Percentiles rank a stretch among this genome's conserved stretches.
Evolutionary conservation across 768 basidiomycete species (phyloP).

Genomic region (Tulasnella sp.): DNA sequence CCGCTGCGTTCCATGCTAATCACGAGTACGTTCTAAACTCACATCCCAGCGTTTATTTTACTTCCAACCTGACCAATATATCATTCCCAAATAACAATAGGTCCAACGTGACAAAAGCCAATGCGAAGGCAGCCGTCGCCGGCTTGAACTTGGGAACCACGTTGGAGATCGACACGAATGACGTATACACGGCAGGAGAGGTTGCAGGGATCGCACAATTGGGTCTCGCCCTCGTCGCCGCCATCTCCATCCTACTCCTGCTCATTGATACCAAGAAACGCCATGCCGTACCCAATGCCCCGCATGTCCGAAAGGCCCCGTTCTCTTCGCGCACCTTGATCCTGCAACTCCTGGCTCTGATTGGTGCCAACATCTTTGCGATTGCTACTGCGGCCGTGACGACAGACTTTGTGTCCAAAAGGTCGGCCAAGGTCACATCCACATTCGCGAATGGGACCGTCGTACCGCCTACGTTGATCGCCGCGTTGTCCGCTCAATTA

Average conservation of each 20-base stretch:
- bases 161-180: constrained; percentile 4
- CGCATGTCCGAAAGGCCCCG: neutral
- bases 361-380: neutral
- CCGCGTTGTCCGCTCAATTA: neutral
- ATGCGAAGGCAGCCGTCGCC: neutral
- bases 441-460: neutral
- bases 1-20: neutral
- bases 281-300: too few species aligned
- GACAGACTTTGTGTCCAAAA: constrained; percentile 2
- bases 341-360: neutral
- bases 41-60: neutral
- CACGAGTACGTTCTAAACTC: neutral
- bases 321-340: neutral
- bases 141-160: neutral
- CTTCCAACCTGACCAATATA: too few species aligned
- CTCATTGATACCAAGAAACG: neutral
- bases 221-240: neutral
- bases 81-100: neutral
- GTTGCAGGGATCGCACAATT: constrained; percentile 2
- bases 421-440: neutral
- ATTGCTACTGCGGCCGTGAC: constrained; percentile 1
- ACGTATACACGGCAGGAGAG: constrained; percentile 3
- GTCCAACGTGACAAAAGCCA: constrained; percentile 3
- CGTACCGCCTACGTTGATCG: neutral
- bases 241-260: neutral